Percentiles rank a stretch among this genome's conserved stretches.
phyloP scores from a whole-genome alignment of 2,329 filamentous ascomycete species.

The Knufia fluminis region DNA sequence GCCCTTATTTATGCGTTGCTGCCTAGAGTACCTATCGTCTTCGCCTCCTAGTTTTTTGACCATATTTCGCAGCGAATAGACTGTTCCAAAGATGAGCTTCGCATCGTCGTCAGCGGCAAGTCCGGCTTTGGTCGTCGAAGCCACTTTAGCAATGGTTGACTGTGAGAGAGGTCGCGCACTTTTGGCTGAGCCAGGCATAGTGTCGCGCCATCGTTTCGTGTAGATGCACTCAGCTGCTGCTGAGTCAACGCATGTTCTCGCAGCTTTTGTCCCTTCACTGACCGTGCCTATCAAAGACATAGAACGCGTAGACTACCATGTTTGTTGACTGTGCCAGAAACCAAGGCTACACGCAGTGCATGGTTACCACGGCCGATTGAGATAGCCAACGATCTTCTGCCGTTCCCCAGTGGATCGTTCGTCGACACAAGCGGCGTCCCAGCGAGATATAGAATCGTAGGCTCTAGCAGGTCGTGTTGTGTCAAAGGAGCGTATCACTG shows the following conservation, averaged over 20 bases:
- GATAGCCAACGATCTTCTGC: too few species aligned
- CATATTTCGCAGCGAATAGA: conserved; percentile 96
- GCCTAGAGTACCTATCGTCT: conserved; percentile 73
- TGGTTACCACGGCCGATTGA: too few species aligned
- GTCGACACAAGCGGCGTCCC: too few species aligned
- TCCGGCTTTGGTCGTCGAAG: conserved; percentile 27
- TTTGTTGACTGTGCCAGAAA: conserved; percentile 21
- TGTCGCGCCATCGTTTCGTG: conserved; percentile 67
- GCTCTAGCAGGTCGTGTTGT: too few species aligned
- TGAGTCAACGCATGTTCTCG: conserved; percentile 9
- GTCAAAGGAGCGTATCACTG: too few species aligned
- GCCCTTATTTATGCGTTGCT: too few species aligned
- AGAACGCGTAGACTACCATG: conserved; percentile 96
- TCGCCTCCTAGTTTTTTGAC: conserved; percentile 87
- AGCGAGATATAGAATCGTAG: too few species aligned
- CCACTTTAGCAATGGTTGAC: conserved; percentile 36
- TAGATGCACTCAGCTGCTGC: conserved; percentile 89
- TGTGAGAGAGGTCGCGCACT: conserved; percentile 44
- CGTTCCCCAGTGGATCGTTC: too few species aligned
- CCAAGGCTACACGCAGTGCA: too few species aligned
- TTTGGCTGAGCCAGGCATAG: conserved; percentile 39
- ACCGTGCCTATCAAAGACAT: conserved; percentile 99
- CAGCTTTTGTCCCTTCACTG: conserved; percentile 27
- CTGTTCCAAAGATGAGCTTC: conserved; percentile 92
- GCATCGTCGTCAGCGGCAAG: conserved; percentile 68